Evolutionary conservation across 495 filamentous ascomycete species (phyloP).

Genomic region (Aspergillus olivimuriae): DNA sequence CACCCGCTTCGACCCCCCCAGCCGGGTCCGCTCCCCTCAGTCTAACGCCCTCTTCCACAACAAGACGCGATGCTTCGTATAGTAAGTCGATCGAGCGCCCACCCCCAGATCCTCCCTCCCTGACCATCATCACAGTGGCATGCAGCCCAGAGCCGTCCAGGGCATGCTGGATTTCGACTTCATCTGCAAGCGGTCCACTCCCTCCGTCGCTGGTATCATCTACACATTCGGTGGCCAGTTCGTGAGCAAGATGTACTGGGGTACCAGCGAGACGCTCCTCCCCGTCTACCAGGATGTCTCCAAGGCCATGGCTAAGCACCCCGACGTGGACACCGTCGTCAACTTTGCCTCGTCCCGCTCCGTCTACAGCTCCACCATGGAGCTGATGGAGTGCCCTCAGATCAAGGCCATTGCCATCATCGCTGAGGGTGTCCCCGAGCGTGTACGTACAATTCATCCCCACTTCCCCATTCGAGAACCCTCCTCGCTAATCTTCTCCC

Average conservation of each 20-base stretch:
- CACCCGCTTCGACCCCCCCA: constrained; percentile 88
- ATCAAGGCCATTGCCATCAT: constrained; percentile 98
- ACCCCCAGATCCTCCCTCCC: constrained; percentile 7
- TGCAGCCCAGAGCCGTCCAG: constrained; percentile 96
- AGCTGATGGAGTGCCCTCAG: constrained; percentile 95
- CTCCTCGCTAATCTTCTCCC: constrained; percentile 15
- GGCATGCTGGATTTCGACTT: constrained; percentile 99
- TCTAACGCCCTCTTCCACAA: constrained; percentile 91
- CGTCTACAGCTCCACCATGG: constrained; percentile 97
- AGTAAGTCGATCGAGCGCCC: constrained; percentile 47
- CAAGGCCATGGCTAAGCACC: constrained; percentile 96
- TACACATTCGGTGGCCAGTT: constrained; percentile 99
- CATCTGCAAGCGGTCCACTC: constrained; percentile 97
- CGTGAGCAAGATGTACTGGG: constrained; percentile 99
- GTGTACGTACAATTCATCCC: constrained; percentile 50
- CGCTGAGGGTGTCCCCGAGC: constrained; percentile 96
- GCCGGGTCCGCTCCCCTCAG: constrained; percentile 81
- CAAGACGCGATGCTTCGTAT: constrained; percentile 99
- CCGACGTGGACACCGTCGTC: constrained; percentile 93
- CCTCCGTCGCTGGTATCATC: constrained; percentile 98
- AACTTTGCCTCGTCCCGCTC: constrained; percentile 98
- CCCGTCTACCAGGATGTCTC: constrained; percentile 93
- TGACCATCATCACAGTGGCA: constrained; percentile 51
- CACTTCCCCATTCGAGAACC: not conserved
- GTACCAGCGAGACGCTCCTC: constrained; percentile 96